Evolutionary conservation across 2,329 filamentous ascomycete genomes (phyloP).

Genomic region (Paracoccidioides brasiliensis): DNA sequence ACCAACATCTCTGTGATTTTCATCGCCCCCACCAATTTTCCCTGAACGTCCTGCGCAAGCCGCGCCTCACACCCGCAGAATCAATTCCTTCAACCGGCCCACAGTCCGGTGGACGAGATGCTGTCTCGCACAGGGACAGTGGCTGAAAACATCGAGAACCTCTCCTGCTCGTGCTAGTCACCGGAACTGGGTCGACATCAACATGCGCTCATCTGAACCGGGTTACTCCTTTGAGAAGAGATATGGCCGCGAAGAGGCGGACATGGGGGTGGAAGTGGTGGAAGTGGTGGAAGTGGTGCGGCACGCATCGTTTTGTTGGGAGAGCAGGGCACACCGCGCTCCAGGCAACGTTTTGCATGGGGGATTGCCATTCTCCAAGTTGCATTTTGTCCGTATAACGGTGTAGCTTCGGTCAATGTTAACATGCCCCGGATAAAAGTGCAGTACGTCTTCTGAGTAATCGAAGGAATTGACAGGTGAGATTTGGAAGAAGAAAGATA

Average conservation of each 20-base stretch:
- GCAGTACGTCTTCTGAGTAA: too few species aligned
- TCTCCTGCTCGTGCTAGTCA: slow-evolving; percentile 16
- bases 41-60: background rate
- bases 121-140: slow-evolving; percentile 18
- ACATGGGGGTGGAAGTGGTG: slow-evolving; percentile 33
- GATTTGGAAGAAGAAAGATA: background rate
- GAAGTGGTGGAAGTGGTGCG: slow-evolving; percentile 32
- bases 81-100: slow-evolving; percentile 21
- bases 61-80: slow-evolving; percentile 7
- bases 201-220: slow-evolving; percentile 26
- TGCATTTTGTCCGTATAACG: slow-evolving; percentile 7
- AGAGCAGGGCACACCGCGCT: slow-evolving; percentile 8
- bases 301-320: slow-evolving; percentile 17
- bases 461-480: background rate
- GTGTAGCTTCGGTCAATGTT: background rate
- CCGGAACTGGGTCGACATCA: slow-evolving; percentile 17
- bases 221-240: slow-evolving; percentile 28
- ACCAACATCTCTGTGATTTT: background rate
- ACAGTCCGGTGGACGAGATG: slow-evolving; percentile 23
- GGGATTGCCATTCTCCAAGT: slow-evolving; percentile 8
- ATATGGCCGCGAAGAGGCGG: slow-evolving; percentile 29
- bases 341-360: slow-evolving; percentile 8
- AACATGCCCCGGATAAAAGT: background rate
- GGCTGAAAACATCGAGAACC: slow-evolving; percentile 19
- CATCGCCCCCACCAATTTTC: background rate